phyloP scores from a whole-genome alignment of 192 early-diverging fungal genomes.

The Coemansia sp. region DNA sequence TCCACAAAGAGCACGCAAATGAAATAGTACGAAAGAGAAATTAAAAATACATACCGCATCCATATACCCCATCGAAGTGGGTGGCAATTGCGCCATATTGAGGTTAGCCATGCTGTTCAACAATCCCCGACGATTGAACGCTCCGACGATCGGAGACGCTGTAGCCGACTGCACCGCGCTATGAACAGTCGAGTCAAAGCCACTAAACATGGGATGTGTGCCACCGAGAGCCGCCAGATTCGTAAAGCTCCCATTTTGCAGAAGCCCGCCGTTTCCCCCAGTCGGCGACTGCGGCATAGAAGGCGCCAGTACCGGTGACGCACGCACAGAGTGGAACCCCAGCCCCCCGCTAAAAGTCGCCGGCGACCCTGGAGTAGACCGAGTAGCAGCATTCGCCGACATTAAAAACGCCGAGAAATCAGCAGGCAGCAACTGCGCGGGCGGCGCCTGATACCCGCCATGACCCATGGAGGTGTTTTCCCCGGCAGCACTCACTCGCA shows the following conservation, averaged over 20 bases:
- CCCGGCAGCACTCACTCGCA: background rate
- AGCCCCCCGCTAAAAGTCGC: slow-evolving; percentile 16
- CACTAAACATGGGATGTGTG: slow-evolving; percentile 5
- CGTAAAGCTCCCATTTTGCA: slow-evolving; percentile 14
- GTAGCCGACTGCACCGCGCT: slow-evolving; percentile 50
- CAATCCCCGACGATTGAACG: slow-evolving; percentile 17
- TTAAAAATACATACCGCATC: background rate
- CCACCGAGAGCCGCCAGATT: slow-evolving; percentile 24
- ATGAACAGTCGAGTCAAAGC: slow-evolving; percentile 18
- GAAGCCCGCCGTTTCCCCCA: background rate
- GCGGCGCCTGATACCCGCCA: background rate
- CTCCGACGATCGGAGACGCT: slow-evolving; percentile 25
- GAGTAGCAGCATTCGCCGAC: slow-evolving; percentile 7
- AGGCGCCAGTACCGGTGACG: slow-evolving; percentile 30
- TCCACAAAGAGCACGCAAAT: background rate
- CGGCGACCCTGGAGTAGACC: slow-evolving; percentile 44
- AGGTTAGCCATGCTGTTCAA: slow-evolving; percentile 41
- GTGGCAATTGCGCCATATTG: slow-evolving; percentile 46
- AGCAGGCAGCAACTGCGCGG: background rate
- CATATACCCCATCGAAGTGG: slow-evolving; percentile 9
- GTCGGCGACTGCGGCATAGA: slow-evolving; percentile 32
- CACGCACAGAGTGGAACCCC: slow-evolving; percentile 41
- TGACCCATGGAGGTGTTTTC: background rate
- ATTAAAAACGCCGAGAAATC: slow-evolving; percentile 35
- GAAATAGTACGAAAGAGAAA: background rate